Base-by-base conservation (phyloP, 1,139 yeast genomes). In the Magnusiomyces sp. region DNA sequence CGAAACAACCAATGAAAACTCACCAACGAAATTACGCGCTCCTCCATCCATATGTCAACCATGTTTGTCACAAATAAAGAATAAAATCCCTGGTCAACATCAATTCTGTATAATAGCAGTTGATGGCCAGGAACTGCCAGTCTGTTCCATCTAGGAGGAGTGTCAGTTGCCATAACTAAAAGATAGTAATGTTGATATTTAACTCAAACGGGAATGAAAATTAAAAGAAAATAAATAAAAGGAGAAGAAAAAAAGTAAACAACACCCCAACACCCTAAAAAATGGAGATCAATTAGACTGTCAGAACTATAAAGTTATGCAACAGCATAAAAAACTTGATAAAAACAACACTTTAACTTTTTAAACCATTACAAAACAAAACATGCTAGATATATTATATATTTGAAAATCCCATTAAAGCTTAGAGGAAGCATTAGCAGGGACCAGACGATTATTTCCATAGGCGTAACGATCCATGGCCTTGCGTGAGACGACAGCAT, bases 111-210 rank as follows among this genome's bases (percentile, higher is more conserved):
- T 6, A 49, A 33, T 2, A 49, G 44, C 40, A 43, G n/a, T 11
- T 45, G 46, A 20, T 29, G 39, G 16, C 46, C 46, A 13, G 48
- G 44, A 4, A 39, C 46, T 29, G 27, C 34, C 37, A 49, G 46
- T 23, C 47, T 37, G 32, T 33, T 40, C 51, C 51, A 49, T 14
- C 27, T 31, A 11, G 48, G 48, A 5, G 51, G 51, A 19, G 42
- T 13, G 83, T 23, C 29, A 5, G 29, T 23, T 23, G 7, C 4
- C 29, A 23, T 23, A 4, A 23, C 7, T 23, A 7, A 23, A 23
- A 23, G 29, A 4, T 7, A 5, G 29, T 23, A 23, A 23, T 23
- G 29, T 23, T n/a, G n/a, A n/a, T 23, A 23, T 23, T 23, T 23
- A 7, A 23, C 4, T 23, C 29, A 23, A n/a, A n/a, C n/a, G n/a